Percentiles rank a stretch among this genome's conserved stretches.
Evolutionary conservation across 176 grass and related monocot species (phyloP).

Genomic region (Luzula sylvatica): DNA sequence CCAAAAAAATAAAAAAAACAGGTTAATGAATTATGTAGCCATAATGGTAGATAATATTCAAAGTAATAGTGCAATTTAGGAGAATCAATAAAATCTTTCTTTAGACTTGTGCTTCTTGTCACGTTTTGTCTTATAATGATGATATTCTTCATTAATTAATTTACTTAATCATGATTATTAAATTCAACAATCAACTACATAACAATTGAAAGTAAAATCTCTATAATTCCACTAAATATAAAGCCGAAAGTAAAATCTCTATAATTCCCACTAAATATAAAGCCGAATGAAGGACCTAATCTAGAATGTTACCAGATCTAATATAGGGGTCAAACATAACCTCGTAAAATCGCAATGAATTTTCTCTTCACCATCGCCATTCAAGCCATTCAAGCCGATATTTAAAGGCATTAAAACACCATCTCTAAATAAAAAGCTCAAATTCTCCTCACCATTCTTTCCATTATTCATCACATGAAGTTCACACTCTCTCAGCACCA

Average conservation of each 20-base stretch:
- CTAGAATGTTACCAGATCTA: constrained; percentile 20
- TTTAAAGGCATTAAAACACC: constrained; percentile 67
- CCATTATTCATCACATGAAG: constrained; percentile 42
- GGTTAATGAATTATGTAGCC: too few species aligned
- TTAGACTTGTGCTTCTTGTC: too few species aligned
- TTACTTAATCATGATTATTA: too few species aligned
- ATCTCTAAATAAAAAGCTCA: constrained; percentile 70
- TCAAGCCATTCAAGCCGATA: neutral
- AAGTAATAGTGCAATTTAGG: neutral
- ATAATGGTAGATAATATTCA: too few species aligned
- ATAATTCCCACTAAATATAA: neutral
- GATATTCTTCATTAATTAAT: too few species aligned
- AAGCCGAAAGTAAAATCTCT: neutral
- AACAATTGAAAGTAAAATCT: too few species aligned
- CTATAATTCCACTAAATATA: neutral
- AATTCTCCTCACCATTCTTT: constrained; percentile 26
- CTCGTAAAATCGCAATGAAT: constrained; percentile 66
- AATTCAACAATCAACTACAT: too few species aligned
- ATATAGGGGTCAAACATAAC: constrained; percentile 54
- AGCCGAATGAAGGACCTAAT: neutral
- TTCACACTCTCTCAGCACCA: constrained; percentile 43
- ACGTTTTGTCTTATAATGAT: too few species aligned
- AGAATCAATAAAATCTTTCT: too few species aligned
- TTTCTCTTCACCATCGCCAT: constrained; percentile 20
- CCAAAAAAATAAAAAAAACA: too few species aligned